phyloP scores from a whole-genome alignment of 2,329 filamentous ascomycete genomes.

The Cucurbitaria berberidis region DNA sequence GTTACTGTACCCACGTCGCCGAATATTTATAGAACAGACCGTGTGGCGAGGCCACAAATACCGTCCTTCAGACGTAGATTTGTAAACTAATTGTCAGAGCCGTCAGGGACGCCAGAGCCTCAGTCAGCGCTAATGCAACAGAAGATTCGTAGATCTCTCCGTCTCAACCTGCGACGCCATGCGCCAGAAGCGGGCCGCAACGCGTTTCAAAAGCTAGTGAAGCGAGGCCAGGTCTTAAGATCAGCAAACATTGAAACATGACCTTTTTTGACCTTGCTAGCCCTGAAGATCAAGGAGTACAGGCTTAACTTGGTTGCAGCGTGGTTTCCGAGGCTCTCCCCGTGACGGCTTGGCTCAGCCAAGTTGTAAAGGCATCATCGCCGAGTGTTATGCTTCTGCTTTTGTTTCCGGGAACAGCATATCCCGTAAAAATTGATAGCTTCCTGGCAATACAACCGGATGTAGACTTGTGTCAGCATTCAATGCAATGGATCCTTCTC shows the following conservation, averaged over 20 bases:
- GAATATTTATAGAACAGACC: not conserved
- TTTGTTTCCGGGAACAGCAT: not conserved
- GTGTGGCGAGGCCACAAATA: not conserved
- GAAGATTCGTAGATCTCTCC: not conserved
- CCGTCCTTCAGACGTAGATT: not conserved
- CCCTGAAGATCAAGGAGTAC: not conserved
- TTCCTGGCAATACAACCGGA: conserved; percentile 1
- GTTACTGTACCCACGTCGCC: not conserved
- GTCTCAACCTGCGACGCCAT: conserved; percentile 9
- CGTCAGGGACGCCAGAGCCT: not conserved
- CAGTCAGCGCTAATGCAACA: not conserved
- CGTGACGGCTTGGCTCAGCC: conserved; percentile 8
- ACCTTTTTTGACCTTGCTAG: not conserved
- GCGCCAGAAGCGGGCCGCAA: conserved; percentile 2
- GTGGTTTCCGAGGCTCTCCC: too few species aligned
- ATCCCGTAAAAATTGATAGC: not conserved
- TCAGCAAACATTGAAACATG: conserved; percentile 1
- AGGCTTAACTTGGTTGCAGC: not conserved
- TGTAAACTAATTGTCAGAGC: not conserved
- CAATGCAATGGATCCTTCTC: not conserved
- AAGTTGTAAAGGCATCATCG: conserved; percentile 1
- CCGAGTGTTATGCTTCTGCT: not conserved
- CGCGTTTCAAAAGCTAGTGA: conserved; percentile 5
- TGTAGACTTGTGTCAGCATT: conserved; percentile 4
- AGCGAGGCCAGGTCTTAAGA: not conserved